Evolutionary conservation across 1,284 basidiomycete species (phyloP).

Genomic region (Ceratobasidium sp.): DNA sequence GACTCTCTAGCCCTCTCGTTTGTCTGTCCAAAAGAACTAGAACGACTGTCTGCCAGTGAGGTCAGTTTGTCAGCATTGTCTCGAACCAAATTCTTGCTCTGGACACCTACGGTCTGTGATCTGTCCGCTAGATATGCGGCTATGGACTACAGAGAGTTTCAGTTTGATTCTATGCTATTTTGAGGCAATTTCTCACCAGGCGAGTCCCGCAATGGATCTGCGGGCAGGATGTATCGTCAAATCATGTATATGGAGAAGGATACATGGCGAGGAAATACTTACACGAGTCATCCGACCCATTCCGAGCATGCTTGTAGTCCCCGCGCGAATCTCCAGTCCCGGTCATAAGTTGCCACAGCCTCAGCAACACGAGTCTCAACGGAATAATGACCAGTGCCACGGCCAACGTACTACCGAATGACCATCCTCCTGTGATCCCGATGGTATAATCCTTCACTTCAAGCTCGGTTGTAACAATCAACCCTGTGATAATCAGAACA

Average conservation of each 20-base stretch:
- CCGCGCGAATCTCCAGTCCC: not conserved
- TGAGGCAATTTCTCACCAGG: not conserved
- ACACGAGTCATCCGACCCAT: not conserved
- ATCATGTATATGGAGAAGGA: too few relatives aligned
- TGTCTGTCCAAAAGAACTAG: not conserved
- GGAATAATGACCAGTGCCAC: slow-evolving; percentile 19
- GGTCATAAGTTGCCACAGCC: slow-evolving; percentile 8
- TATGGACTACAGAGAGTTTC: not conserved
- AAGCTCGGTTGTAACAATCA: slow-evolving; percentile 10
- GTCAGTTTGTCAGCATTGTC: not conserved
- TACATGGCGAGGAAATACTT: not conserved
- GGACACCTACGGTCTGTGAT: not conserved
- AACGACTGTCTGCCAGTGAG: not conserved
- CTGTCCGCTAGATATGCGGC: not conserved
- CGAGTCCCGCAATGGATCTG: not conserved
- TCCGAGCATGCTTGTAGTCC: not conserved
- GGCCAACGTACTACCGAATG: slow-evolving; percentile 31
- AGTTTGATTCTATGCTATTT: not conserved
- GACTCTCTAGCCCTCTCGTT: not conserved
- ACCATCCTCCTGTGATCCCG: not conserved
- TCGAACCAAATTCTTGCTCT: too few relatives aligned
- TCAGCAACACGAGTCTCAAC: slow-evolving; percentile 1
- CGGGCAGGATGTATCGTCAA: not conserved
- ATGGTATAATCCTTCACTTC: not conserved
- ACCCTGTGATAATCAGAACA: not conserved